Evolutionary conservation across 2,329 filamentous ascomycete species (phyloP), one percentile per base, ranked within the genome.

Genomic region (Sclerotinia trifoliorum): DNA sequence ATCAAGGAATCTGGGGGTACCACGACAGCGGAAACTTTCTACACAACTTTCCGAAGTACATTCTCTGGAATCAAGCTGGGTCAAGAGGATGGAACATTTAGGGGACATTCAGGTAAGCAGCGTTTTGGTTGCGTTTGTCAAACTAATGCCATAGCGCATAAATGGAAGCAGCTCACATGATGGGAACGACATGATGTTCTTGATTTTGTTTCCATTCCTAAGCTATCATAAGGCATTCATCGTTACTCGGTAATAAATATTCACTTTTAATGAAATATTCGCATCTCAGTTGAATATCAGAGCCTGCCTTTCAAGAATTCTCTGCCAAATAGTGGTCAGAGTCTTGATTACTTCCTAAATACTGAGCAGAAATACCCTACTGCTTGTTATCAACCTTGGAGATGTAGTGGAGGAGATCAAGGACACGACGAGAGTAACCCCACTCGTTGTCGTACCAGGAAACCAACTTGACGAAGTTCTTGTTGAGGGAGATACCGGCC

Each of bases 391-490:
- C 91, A 74, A 90, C 89, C 86, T 92, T 91, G 82, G 90, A 85
- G 78, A 94, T 86, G 86, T 93, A 90, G 83, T 86, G 84, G 80
- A 88, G 80, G 78, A 95, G 90, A 83, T 95, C 91, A 76, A 94
- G 84, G 78, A 94, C 91, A 88, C 91, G 95, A 85, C 94, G 94
- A 82, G 92, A 96, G 91, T 99, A 98, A 80, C 94, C 95, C 93
- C 94, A 97, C 89, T 98, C 94, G 88, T 98, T 98, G 88, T 97
- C 93, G 85, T 97, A 97, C 95, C 94, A 98, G 78, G 90, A 90
- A 35, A 77, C 91, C 17, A 99, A 88, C 91, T 99, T 99, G 88
- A 97, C 89, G 82, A 98, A 98, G 90, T 97, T 94, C 79, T 93
- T 83, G 89, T 98, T 99, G 78, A 99, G 90, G 75, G 94, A 91